Evolutionary conservation across 2,329 filamentous ascomycete species (phyloP).

Genomic region (Colletotrichum australisinense): DNA sequence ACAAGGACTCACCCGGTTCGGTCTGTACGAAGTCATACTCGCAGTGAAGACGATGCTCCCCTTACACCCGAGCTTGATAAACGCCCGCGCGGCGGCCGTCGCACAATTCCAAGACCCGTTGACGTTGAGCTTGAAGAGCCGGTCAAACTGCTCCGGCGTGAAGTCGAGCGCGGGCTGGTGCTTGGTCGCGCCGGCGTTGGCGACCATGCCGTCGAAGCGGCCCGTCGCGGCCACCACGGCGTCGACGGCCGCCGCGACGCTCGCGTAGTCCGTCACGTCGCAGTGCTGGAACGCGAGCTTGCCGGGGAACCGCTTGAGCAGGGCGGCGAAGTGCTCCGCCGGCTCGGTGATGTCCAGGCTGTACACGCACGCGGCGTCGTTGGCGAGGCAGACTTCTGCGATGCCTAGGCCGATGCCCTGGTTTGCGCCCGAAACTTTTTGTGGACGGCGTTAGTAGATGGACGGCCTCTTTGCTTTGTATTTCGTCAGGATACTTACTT

Average conservation of each 20-base stretch:
- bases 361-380: constrained; percentile 52
- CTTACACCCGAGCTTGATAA: constrained; percentile 48
- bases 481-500: constrained; percentile 42
- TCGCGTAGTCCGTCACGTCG: constrained; percentile 56
- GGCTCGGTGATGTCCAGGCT: constrained; percentile 53
- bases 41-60: constrained; percentile 58
- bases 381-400: constrained; percentile 58
- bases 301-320: constrained; percentile 54
- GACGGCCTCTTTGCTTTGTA: not conserved
- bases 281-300: constrained; percentile 56
- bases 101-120: constrained; percentile 58
- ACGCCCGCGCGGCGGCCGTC: constrained; percentile 55
- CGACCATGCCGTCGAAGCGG: constrained; percentile 50
- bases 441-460: not conserved
- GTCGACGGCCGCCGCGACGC: constrained; percentile 53
- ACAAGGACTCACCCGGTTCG: constrained; percentile 50
- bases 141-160: constrained; percentile 23
- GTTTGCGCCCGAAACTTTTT: constrained; percentile 51
- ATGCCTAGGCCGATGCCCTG: constrained; percentile 50
- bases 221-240: constrained; percentile 50
- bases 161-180: constrained; percentile 52
- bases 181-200: constrained; percentile 51
- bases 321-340: constrained; percentile 45
- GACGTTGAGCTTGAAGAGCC: constrained; percentile 54
- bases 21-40: constrained; percentile 59